A percentile compares a stretch with the other conserved stretches of the same genome.
phyloP scores from a whole-genome alignment of 1,139 yeast species.

The Groenewaldozyma sp. region DNA sequence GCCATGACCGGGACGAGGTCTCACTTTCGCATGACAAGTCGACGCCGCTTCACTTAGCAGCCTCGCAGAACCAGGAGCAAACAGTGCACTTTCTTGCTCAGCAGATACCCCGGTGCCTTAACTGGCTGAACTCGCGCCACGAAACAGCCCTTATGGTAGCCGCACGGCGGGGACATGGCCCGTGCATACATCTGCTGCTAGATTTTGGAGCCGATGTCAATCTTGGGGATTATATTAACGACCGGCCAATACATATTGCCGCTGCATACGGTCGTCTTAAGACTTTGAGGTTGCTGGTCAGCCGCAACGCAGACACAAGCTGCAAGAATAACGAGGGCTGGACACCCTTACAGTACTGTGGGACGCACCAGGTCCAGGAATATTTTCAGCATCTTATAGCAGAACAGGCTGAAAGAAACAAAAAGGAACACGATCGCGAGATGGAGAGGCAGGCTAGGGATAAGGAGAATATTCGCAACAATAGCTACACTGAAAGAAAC shows the following conservation, averaged over 20 bases:
- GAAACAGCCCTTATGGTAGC: slow-evolving; percentile 66
- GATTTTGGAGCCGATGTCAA: slow-evolving; percentile 76
- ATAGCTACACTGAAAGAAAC: neutral
- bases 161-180: slow-evolving; percentile 54
- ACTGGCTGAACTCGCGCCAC: slow-evolving; percentile 45
- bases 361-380: slow-evolving; percentile 29
- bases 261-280: slow-evolving; percentile 65
- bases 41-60: slow-evolving; percentile 71
- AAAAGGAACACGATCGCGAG: slow-evolving; percentile 9
- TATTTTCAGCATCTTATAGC: slow-evolving; percentile 28
- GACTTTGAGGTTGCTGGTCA: slow-evolving; percentile 52
- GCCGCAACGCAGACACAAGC: slow-evolving; percentile 41
- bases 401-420: slow-evolving; percentile 11
- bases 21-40: slow-evolving; percentile 54
- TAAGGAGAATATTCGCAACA: neutral
- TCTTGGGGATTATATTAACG: slow-evolving; percentile 42
- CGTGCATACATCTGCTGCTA: slow-evolving; percentile 59
- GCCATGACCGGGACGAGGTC: slow-evolving; percentile 42
- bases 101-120: slow-evolving; percentile 62
- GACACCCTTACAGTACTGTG: slow-evolving; percentile 44
- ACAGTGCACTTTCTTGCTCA: slow-evolving; percentile 75
- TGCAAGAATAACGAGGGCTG: slow-evolving; percentile 56
- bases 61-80: slow-evolving; percentile 61
- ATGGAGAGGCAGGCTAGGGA: neutral
- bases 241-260: slow-evolving; percentile 73